Conservation (phyloP, 768 basidiomycete genomes). For the Kwoniella botswanensis region DNA sequence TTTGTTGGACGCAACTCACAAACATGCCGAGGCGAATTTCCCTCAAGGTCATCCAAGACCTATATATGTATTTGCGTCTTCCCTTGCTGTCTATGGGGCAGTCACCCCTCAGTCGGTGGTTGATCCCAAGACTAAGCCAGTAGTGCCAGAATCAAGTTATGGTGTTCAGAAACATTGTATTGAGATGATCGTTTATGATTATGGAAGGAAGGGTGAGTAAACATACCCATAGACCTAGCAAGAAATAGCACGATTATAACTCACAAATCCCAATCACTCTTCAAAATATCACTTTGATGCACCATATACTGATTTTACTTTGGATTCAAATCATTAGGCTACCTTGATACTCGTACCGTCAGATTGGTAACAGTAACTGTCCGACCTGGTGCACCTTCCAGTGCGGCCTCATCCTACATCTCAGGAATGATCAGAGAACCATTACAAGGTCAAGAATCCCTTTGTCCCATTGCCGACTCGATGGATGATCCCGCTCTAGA, state of each 20-base stretch:
- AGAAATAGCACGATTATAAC: too few relatives aligned
- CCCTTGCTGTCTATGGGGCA: conserved; percentile 57
- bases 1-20: conserved; percentile 44
- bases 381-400: conserved; percentile 56
- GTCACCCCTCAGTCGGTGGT: conserved; percentile 51
- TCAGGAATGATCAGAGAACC: conserved; percentile 59
- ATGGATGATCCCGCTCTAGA: conserved; percentile 58
- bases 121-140: conserved; percentile 56
- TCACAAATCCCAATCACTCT: background rate
- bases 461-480: conserved; percentile 52
- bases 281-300: too few relatives aligned
- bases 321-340: conserved; percentile 29
- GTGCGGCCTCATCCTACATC: conserved; percentile 59
- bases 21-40: conserved; percentile 39
- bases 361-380: conserved; percentile 57
- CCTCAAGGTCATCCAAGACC: conserved; percentile 39
- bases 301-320: too few relatives aligned
- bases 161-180: conserved; percentile 56
- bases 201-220: conserved; percentile 53
- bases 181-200: conserved; percentile 58
- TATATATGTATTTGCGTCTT: conserved; percentile 54
- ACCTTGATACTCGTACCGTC: conserved; percentile 55
- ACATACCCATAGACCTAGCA: too few relatives aligned
- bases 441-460: conserved; percentile 48
- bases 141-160: conserved; percentile 56